These are phyloP conservation scores for Apophysomyces variabilis DNA, from an alignment of 371 early-diverging fungal species.

Conservation along the genomic window DNA sequence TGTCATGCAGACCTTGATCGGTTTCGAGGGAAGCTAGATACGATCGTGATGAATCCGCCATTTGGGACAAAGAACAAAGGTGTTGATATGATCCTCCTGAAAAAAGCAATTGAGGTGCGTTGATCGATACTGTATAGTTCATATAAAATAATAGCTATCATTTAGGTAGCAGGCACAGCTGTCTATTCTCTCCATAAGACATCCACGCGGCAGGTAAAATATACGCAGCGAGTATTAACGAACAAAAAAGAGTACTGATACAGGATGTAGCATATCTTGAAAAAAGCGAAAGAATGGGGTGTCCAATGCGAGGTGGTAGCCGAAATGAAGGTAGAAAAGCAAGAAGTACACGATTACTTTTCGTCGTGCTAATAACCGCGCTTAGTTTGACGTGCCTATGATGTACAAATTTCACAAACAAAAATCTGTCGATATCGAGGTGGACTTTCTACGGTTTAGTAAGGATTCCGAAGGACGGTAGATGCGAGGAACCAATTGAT, in stretches of 20 bases:
- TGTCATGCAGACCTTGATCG: constrained; percentile 34
- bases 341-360: background rate
- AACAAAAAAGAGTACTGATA: background rate
- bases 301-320: constrained; percentile 77
- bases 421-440: constrained; percentile 75
- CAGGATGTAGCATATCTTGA: constrained; percentile 61
- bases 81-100: constrained; percentile 78
- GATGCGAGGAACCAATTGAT: no score
- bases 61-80: constrained; percentile 86
- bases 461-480: constrained; percentile 28
- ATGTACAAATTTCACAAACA: constrained; percentile 89
- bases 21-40: constrained; percentile 67
- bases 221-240: background rate
- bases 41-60: constrained; percentile 87
- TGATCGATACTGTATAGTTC: background rate
- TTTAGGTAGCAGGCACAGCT: constrained; percentile 54
- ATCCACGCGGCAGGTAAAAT: constrained; percentile 71
- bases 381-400: constrained; percentile 80
- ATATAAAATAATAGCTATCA: constrained; percentile 1
- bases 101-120: constrained; percentile 70
- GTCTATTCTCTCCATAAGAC: constrained; percentile 87
- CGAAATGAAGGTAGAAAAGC: constrained; percentile 60
- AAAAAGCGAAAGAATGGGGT: constrained; percentile 79
- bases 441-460: constrained; percentile 76
- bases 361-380: background rate